These are phyloP conservation scores for Chloranthus sessilifolius DNA, from an alignment of 164 flowering plant genomes.

Conservation along the genomic window DNA sequence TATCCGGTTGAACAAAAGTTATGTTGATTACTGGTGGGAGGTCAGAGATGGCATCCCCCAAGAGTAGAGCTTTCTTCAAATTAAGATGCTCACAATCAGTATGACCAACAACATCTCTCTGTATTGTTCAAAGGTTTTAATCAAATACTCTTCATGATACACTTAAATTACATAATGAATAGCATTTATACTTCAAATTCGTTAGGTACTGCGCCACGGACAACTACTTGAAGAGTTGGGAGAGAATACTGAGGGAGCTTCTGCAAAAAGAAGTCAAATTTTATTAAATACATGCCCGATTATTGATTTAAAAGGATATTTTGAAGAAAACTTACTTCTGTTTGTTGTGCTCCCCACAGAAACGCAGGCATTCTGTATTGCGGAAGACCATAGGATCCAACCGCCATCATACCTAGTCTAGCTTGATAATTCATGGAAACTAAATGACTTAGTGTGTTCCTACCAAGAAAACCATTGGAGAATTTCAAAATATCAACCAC, in stretches of 20 bases:
- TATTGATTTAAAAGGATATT: no score
- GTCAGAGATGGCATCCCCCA: constrained; percentile 79
- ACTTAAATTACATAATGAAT: no score
- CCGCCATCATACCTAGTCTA: constrained; percentile 72
- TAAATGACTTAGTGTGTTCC: constrained; percentile 67
- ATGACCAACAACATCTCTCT: constrained; percentile 47
- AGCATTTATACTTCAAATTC: constrained; percentile 81
- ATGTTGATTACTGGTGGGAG: constrained; percentile 80
- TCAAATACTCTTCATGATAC: no score
- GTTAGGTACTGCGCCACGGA: constrained; percentile 41
- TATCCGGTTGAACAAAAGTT: no score
- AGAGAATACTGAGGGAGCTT: constrained; percentile 67
- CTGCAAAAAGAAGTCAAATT: constrained; percentile 27
- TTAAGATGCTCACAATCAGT: constrained; percentile 23
- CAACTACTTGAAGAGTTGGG: constrained; percentile 72
- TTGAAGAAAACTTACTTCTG: constrained; percentile 34
- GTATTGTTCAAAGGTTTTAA: constrained; percentile 12
- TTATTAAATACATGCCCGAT: neutral
- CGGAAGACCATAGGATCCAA: constrained; percentile 87
- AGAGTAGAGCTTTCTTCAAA: constrained; percentile 36
- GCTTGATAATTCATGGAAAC: constrained; percentile 64
- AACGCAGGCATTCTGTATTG: constrained; percentile 79
- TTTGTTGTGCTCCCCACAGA: constrained; percentile 75
- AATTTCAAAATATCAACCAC: constrained; percentile 74
- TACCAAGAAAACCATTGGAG: constrained; percentile 50